Base-by-base conservation (phyloP, 495 filamentous ascomycete genomes). In the Cladorrhinum samala region DNA sequence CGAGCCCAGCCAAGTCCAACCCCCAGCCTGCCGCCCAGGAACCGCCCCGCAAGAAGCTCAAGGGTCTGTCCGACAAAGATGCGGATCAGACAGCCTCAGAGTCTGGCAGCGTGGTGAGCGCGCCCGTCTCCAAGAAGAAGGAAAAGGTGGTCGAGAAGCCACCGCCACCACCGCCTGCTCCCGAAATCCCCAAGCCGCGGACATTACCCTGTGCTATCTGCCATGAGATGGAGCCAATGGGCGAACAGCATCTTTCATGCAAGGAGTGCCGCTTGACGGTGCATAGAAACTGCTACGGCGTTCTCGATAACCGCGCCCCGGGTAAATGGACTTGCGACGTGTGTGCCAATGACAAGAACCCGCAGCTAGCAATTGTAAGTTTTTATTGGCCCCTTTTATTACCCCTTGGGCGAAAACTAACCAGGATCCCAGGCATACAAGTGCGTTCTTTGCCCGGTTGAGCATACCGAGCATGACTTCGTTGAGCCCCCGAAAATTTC, bases 251-350 rank as follows among this genome's bases (percentile, higher is more conserved):
- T 58, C 63, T 95, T 38, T 82, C 78, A 17, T 98, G 91, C 62
- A 78, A 78, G 50, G 87, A 92, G 60, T 98, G 93, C 65, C 85
- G 88, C 43, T 73, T 98, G 60, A 88, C 90, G 0, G 92, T 98
- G n/a, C 93, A 98, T 66, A 84, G 86, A 40, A 84, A 83, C 50
- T 98, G 93, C 67, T 98, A 96, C 67, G 93, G 93, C 16, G 77
- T 97, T 25, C 68, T 80, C 2, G 83, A 88, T 23, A 77, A 77
- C 42, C 80, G 83, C n/a, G 80, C 80, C 38, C 76, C 78, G 23
- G 79, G 77, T 47, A 95, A 95, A 69, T 98, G 93, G 93, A 77
- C 87, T 17, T 98, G 93, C 68, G 93, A 98, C 69, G 92, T 88
- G 81, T 98, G 93, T 71, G 74, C 82, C 11, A 98, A 98, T 64